Percentiles rank a stretch among this genome's conserved stretches.
phyloP scores from a whole-genome alignment of 148 eudicot genomes.

The Agrostemma githago region DNA sequence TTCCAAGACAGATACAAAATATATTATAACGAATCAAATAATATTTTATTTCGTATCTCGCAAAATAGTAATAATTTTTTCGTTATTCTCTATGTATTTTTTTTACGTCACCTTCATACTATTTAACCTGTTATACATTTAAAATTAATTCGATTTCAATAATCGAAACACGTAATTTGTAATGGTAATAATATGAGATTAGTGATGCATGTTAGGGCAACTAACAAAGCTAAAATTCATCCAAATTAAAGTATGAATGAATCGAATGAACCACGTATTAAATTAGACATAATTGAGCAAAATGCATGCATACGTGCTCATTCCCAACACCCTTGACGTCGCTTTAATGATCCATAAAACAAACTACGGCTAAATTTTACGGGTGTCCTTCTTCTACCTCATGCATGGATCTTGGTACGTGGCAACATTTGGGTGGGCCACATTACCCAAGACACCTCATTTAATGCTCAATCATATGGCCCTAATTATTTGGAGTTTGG shows the following conservation, averaged over 20 bases:
- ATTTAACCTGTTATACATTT: too few relatives aligned
- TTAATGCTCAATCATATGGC: conserved; percentile 16
- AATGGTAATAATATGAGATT: too few relatives aligned
- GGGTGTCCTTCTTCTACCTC: conserved; percentile 14
- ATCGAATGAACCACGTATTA: not conserved
- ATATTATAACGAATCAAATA: too few relatives aligned
- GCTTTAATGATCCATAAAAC: not conserved
- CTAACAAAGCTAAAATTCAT: not conserved
- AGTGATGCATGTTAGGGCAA: not conserved
- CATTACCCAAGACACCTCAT: conserved; percentile 23
- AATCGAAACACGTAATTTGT: too few relatives aligned
- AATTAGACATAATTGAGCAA: not conserved
- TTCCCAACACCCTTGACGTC: conserved; percentile 2
- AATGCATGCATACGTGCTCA: conserved; percentile 8
- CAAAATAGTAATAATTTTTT: too few relatives aligned
- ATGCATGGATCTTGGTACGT: conserved; percentile 22
- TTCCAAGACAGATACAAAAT: too few relatives aligned
- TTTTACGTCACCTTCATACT: too few relatives aligned
- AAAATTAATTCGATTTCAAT: too few relatives aligned
- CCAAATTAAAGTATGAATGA: not conserved
- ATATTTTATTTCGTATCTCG: too few relatives aligned
- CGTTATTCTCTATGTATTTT: too few relatives aligned
- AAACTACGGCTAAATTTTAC: not conserved
- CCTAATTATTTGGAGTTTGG: conserved; percentile 21
- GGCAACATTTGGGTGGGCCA: conserved; percentile 20